Evolutionary conservation across 2,329 filamentous ascomycete genomes (phyloP), one percentile per base, ranked within the genome.

Genomic region (Fusarium penzigii): DNA sequence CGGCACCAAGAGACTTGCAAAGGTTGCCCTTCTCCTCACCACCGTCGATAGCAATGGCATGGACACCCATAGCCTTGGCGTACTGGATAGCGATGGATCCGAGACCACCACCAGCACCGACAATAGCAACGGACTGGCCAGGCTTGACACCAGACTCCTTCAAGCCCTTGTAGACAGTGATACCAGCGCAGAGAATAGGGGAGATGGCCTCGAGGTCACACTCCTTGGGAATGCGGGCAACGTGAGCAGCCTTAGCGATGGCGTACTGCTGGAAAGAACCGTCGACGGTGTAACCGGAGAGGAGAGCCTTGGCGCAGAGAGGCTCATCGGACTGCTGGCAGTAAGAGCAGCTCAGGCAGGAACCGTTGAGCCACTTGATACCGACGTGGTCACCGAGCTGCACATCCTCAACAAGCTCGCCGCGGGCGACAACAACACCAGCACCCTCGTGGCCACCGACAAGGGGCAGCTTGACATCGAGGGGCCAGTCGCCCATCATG

Each of bases 211-310:
- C 91, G 42, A 96, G 85, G 53, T 84, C 78, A 56, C 87, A 82
- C 14, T 88, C 84, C 72, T 92, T 88, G 60, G 89, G 89, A 59
- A 97, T 87, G 62, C 87, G 85, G 29, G 91, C 90, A 14, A 94
- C 85, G 72, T 96, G 90, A 16, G 88, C 84, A 14, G 91, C 92
- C 73, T 96, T 95, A 62, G 86, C 92, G 62, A 96, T 84, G 71
- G 83, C 85, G 77, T 96, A 97, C 78, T 96, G 86, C 78, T 97
- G 92, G 82, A 97, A 97, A 40, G 87, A 86, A 32, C 92, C 92
- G 70, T 96, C 90, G 69, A 96, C 91, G 5, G 90, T 95, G 81
- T 95, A 96, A 51, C 93, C 93, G 1, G 91, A 95, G 39, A 96
- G 83, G 36, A 82, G 76, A 25, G 89, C 84, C 53, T 89, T 78